phyloP scores from a whole-genome alignment of 192 early-diverging fungal species.

The Spizellomyces sp. region DNA sequence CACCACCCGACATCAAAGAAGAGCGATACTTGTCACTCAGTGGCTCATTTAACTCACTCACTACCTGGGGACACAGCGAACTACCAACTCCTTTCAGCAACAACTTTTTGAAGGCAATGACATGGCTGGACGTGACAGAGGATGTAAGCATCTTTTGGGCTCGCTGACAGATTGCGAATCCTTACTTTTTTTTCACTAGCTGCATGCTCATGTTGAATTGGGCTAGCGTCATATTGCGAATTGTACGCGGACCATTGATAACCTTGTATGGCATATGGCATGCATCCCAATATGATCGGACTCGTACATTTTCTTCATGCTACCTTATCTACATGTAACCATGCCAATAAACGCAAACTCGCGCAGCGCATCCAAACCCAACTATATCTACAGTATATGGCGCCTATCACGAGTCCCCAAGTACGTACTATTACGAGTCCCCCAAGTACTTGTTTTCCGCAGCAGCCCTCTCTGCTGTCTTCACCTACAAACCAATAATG shows the following conservation, averaged over 20 bases:
- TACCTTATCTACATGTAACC: background rate
- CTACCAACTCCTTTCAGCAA: background rate
- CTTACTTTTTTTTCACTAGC: background rate
- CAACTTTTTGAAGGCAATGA: background rate
- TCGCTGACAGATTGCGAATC: background rate
- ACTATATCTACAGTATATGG: too few species aligned
- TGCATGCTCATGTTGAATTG: background rate
- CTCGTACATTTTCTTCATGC: constrained; percentile 5
- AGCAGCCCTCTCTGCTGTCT: constrained; percentile 18
- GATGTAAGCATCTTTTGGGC: constrained; percentile 1
- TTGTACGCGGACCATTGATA: background rate
- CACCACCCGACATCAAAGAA: background rate
- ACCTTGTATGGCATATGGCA: background rate
- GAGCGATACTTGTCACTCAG: background rate
- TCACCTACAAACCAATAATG: background rate
- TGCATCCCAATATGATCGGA: background rate
- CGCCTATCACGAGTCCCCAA: background rate
- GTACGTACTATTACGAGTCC: background rate
- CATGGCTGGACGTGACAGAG: constrained; percentile 4
- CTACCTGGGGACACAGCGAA: background rate
- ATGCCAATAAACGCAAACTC: background rate
- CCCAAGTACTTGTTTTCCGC: constrained; percentile 22
- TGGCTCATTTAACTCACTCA: background rate
- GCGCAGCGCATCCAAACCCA: background rate
- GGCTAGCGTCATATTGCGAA: too few species aligned